Base-by-base conservation (phyloP, 2,329 filamentous ascomycete genomes). In the Colletotrichum chlorophyti region DNA sequence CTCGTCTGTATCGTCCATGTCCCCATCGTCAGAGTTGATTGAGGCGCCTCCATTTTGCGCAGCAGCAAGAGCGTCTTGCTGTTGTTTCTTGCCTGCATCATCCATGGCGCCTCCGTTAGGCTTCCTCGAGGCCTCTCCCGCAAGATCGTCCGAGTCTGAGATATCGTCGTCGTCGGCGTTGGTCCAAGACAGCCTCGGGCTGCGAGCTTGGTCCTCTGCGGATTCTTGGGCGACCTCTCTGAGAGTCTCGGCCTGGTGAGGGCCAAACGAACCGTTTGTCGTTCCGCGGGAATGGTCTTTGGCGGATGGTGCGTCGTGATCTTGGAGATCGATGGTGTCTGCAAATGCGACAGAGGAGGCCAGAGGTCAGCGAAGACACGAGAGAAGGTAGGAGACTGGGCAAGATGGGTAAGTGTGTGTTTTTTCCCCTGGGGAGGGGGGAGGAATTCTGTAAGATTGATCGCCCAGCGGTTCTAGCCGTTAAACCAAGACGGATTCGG, bases 241-340 rank as follows among this genome's bases (percentile, higher is more conserved):
- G 63, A 97, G 81, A 15, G 93, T 89, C 67, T 91, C 87, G 65
- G 92, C 90, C 76, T 98, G 93, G 72, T 97, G 93, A 40, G 91
- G 87, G 64, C 88, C 90, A 68, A 90, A 78, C 10, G 53, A 47
- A 21, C 53, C 58, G 27, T 40, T 29, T 4, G 53, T 46, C 31
- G 40, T 66, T 66, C 81, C n/a, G n/a, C n/a, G 75, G 58, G 83
- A 79, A 74, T 96, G 93, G 71, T 93, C 90, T 78, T 96, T 84
- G 34, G 94, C 91, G 41, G 93, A 95, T 29, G 93, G 92, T 58
- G 89, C 82, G 69, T 88, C 80, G 70, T 87, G 90, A 76, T 92
- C 86, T 83, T 98, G 95, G 49, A 98, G 87, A 78, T 98, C 95
- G 76, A 97, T 90, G 63, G 94, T 96, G 79, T 98, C 94, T 96